Conservation (phyloP, 768 basidiomycete species). For the Podaxis sp. region DNA sequence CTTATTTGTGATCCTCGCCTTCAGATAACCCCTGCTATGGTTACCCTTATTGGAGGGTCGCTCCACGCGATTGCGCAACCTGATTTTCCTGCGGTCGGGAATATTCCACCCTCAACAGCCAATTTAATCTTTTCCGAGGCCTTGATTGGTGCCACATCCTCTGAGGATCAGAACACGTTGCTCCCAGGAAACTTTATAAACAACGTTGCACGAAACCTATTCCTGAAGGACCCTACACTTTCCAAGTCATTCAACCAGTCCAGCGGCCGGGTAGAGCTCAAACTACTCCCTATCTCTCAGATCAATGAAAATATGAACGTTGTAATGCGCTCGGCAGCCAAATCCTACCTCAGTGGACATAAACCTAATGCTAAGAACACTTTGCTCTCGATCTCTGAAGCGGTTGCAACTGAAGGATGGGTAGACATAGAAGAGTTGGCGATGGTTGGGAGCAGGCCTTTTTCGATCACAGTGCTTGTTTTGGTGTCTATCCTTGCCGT, state of each 20-base stretch:
- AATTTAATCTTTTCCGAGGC: background rate
- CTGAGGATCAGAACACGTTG: background rate
- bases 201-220: background rate
- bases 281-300: background rate
- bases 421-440: background rate
- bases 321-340: background rate
- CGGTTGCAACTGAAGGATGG: background rate
- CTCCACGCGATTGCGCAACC: background rate
- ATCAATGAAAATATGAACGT: slow-evolving; percentile 1
- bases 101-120: background rate
- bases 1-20: slow-evolving; percentile 2
- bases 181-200: background rate
- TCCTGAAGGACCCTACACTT: background rate
- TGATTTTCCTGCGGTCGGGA: background rate
- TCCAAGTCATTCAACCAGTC: background rate
- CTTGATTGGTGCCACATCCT: background rate
- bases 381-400: background rate
- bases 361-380: background rate
- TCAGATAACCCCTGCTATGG: background rate
- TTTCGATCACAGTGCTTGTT: background rate
- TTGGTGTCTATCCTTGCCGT: background rate
- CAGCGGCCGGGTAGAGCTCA: background rate
- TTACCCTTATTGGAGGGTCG: background rate
- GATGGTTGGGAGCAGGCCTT: background rate
- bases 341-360: background rate